Percentiles rank a stretch among this genome's conserved stretches.
These are phyloP conservation scores for Phyllosticta citrichinensis DNA, from an alignment of 2,329 filamentous ascomycete species.

Conservation along the genomic window DNA sequence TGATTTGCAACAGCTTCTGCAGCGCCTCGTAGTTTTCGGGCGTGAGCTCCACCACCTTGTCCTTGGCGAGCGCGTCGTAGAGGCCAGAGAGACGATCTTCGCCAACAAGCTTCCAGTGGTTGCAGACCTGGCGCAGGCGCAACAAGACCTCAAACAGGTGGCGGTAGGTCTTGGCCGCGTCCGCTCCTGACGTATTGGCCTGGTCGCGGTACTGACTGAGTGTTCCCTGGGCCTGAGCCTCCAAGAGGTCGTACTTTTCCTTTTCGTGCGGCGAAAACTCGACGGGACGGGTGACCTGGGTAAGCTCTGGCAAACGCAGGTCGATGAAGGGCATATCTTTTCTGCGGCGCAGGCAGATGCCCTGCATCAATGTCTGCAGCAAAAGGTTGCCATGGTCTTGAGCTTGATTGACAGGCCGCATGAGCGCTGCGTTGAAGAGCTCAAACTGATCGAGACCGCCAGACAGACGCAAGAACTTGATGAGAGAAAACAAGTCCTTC, in stretches of 20 bases:
- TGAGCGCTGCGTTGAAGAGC: conserved; percentile 54
- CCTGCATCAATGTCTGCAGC: conserved; percentile 66
- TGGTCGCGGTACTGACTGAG: conserved; percentile 63
- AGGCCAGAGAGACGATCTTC: conserved; percentile 60
- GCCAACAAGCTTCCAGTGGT: conserved; percentile 77
- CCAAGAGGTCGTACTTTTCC: conserved; percentile 55
- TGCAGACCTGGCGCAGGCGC: conserved; percentile 68
- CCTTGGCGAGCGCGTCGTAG: conserved; percentile 56
- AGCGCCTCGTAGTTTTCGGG: conserved; percentile 62
- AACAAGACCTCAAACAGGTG: conserved; percentile 76
- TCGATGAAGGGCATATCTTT: conserved; percentile 72
- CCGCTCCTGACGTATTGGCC: conserved; percentile 60
- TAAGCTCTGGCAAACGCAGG: conserved; percentile 61
- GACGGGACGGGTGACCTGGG: conserved; percentile 51
- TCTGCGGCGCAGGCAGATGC: conserved; percentile 71
- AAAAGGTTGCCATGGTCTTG: conserved; percentile 67
- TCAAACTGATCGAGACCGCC: conserved; percentile 54
- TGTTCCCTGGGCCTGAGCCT: conserved; percentile 54
- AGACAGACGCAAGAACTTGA: conserved; percentile 73
- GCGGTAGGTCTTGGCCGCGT: conserved; percentile 64
- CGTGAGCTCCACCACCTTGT: conserved; percentile 59
- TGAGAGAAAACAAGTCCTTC: conserved; percentile 64
- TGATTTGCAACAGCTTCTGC: conserved; percentile 64
- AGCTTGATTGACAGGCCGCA: conserved; percentile 28
- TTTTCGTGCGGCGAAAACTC: conserved; percentile 57